Conservation (phyloP, 257 asterid species). For the Apocynum venetum region DNA sequence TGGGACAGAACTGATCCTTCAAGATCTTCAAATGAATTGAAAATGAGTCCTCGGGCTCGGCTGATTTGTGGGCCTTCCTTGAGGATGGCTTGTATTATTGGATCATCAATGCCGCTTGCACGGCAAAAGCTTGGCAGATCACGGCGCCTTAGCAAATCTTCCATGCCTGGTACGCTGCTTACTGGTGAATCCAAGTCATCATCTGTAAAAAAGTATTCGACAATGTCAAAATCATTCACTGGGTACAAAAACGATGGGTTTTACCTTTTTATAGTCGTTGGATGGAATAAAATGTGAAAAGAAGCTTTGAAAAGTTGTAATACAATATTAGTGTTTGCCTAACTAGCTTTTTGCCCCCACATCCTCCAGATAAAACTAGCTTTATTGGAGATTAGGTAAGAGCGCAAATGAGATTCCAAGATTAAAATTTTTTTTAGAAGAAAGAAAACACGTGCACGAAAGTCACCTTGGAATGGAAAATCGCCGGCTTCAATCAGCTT, state of each 20-base stretch:
- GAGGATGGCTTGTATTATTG: background rate
- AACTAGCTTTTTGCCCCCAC: background rate
- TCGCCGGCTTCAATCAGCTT: conserved; percentile 30
- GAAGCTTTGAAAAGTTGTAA: too few species aligned
- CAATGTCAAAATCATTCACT: background rate
- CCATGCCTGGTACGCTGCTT: conserved; percentile 33
- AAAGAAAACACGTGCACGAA: conserved; percentile 13
- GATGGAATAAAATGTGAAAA: background rate
- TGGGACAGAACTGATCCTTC: conserved; percentile 28
- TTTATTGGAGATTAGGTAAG: background rate
- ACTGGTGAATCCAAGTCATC: conserved; percentile 21
- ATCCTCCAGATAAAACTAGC: background rate
- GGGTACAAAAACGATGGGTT: background rate
- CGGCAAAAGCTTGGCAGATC: conserved; percentile 40
- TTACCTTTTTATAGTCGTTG: background rate
- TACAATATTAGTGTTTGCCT: background rate
- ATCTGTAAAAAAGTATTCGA: conserved; percentile 5
- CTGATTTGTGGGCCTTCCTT: conserved; percentile 12
- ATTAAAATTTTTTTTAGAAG: too few species aligned
- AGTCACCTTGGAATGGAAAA: conserved; percentile 26
- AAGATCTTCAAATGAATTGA: conserved; percentile 31
- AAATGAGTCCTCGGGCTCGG: conserved; percentile 22
- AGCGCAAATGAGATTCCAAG: too few species aligned
- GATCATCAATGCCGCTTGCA: conserved; percentile 1
- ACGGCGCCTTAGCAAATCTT: conserved; percentile 28